Evolutionary conservation across 176 grass and related monocot species (phyloP).

Genomic region (Chrysopogon serrulatus): DNA sequence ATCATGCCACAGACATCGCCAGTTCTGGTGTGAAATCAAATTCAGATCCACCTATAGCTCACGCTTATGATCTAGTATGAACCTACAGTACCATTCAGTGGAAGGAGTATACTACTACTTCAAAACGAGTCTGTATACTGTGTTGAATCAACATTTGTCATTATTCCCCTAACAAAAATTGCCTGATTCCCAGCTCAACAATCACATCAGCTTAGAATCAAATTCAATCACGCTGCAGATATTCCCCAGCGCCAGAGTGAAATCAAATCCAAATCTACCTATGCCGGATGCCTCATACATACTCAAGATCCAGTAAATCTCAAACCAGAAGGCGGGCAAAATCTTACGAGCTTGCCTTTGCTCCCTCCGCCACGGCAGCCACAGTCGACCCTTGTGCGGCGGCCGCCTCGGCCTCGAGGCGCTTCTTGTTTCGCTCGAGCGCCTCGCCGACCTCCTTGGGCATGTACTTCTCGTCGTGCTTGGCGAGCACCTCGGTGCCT

Average conservation of each 20-base stretch:
- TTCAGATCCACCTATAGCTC: conserved; percentile 28
- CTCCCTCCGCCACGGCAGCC: background rate
- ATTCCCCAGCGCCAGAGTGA: background rate
- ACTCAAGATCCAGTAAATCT: conserved; percentile 28
- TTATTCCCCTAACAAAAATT: conserved; percentile 49
- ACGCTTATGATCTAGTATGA: conserved; percentile 14
- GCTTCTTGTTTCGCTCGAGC: conserved; percentile 91
- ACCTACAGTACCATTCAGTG: background rate
- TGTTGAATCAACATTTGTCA: conserved; percentile 14
- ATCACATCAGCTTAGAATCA: conserved; percentile 32
- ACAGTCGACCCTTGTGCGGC: background rate
- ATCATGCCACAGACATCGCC: background rate
- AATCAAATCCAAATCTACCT: conserved; percentile 39
- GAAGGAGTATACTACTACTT: conserved; percentile 21
- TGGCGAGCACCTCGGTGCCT: conserved; percentile 88
- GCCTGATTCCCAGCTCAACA: background rate
- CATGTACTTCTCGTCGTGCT: conserved; percentile 99
- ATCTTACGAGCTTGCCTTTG: conserved; percentile 39
- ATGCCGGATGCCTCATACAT: conserved; percentile 11
- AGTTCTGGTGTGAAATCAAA: conserved; percentile 13
- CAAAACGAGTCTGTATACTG: background rate
- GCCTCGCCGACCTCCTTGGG: conserved; percentile 95
- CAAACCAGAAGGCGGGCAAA: background rate
- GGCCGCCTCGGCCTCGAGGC: conserved; percentile 43
- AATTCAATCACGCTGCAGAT: conserved; percentile 23